These are phyloP conservation scores for Ophiostoma populinum DNA, from an alignment of 2,329 filamentous ascomycete genomes.

Conservation along the genomic window DNA sequence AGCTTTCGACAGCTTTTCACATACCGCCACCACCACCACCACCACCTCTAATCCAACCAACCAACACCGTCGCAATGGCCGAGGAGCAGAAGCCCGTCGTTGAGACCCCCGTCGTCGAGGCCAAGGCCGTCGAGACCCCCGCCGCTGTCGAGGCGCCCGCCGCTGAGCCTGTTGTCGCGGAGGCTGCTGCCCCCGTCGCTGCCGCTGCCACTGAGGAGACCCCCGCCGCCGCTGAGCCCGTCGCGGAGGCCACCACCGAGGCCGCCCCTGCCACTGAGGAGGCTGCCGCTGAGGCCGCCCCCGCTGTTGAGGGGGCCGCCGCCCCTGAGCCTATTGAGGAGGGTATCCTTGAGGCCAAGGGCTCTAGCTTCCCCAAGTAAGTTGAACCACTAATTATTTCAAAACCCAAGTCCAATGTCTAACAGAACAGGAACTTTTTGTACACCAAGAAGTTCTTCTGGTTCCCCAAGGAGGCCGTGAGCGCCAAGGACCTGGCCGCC, in stretches of 20 bases:
- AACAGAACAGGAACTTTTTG: constrained; percentile 48
- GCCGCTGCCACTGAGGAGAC: constrained; percentile 20
- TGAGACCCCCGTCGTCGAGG: constrained; percentile 30
- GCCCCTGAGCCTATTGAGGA: constrained; percentile 46
- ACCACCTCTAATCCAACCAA: not conserved
- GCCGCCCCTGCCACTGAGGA: constrained; percentile 9
- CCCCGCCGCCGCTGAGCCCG: constrained; percentile 9
- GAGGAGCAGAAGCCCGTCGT: constrained; percentile 56
- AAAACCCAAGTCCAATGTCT: constrained; percentile 18
- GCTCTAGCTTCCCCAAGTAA: constrained; percentile 72
- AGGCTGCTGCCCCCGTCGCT: constrained; percentile 24
- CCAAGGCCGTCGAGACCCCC: constrained; percentile 18
- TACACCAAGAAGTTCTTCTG: constrained; percentile 91
- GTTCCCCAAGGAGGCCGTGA: constrained; percentile 57
- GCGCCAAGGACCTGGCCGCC: constrained; percentile 52
- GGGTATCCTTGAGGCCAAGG: constrained; percentile 80
- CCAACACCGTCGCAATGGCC: constrained; percentile 43
- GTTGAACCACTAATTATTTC: constrained; percentile 18
- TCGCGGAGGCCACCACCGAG: constrained; percentile 7
- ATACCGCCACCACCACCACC: too few species aligned
- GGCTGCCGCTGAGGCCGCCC: constrained; percentile 22
- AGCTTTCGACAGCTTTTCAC: not conserved
- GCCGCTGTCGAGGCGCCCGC: constrained; percentile 12
- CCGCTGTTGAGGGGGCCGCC: constrained; percentile 23
- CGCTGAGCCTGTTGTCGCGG: constrained; percentile 21